Percentiles rank a stretch among this genome's conserved stretches.
Conservation (phyloP, 192 early-diverging fungal species). For the Funneliformis mosseae region DNA sequence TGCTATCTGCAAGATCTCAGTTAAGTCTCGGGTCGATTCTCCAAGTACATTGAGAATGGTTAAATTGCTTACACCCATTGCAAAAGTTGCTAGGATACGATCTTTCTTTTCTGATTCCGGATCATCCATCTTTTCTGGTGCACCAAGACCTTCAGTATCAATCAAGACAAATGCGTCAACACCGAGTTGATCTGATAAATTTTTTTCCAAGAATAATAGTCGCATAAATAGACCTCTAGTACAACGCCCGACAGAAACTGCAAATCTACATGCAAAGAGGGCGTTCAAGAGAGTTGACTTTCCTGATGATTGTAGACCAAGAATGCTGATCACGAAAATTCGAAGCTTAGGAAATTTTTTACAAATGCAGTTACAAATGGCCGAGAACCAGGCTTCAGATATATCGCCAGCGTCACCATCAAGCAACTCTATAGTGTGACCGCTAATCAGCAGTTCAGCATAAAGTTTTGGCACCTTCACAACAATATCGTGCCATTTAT, state of each 20-base stretch:
- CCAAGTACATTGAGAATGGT: conserved; percentile 28
- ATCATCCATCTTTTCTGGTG: conserved; percentile 28
- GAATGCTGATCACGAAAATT: conserved; percentile 26
- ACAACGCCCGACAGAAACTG: conserved; percentile 28
- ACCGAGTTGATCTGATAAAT: conserved; percentile 13
- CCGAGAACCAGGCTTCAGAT: conserved; percentile 25
- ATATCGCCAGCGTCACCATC: conserved; percentile 24
- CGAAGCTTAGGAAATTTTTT: conserved; percentile 2
- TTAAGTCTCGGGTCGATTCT: conserved; percentile 27
- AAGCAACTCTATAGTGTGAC: conserved; percentile 31
- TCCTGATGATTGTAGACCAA: conserved; percentile 29
- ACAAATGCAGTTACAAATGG: conserved; percentile 11
- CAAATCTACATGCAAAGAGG: conserved; percentile 32
- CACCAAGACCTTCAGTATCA: conserved; percentile 33
- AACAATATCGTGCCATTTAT: neutral
- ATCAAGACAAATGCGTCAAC: conserved; percentile 32
- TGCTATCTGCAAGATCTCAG: conserved; percentile 27
- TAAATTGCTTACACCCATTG: conserved; percentile 29
- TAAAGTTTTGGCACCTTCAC: conserved; percentile 26
- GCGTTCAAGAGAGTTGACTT: conserved; percentile 30
- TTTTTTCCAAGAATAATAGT: conserved; percentile 28
- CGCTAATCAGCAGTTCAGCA: conserved; percentile 23
- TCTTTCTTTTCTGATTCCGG: conserved; percentile 20
- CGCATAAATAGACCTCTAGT: conserved; percentile 31
- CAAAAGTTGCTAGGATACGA: conserved; percentile 28